phyloP scores from a whole-genome alignment of 768 basidiomycete species.

The Pholiota molesta region DNA sequence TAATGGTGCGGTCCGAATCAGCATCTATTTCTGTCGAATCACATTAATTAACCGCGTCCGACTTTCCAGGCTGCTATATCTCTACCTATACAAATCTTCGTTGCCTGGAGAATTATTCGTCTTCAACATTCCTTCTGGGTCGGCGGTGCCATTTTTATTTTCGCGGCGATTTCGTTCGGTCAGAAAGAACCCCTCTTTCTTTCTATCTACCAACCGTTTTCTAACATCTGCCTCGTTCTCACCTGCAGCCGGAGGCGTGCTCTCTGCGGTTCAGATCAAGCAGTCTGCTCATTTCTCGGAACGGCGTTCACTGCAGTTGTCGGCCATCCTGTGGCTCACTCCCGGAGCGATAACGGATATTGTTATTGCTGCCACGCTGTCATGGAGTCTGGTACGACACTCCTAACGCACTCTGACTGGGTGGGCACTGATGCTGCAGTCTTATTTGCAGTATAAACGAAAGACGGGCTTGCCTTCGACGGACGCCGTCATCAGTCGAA shows the following conservation, averaged over 20 bases:
- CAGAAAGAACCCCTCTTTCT: not conserved
- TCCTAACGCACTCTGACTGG: not conserved
- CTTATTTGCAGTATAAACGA: conserved; percentile 13
- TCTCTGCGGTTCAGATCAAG: conserved; percentile 5
- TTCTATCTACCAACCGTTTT: no score
- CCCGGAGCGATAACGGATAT: conserved; percentile 19
- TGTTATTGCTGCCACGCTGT: conserved; percentile 18
- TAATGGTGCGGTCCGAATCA: conserved; percentile 3
- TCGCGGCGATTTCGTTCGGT: conserved; percentile 20
- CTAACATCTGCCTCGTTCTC: not conserved
- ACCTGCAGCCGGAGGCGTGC: conserved; percentile 4
- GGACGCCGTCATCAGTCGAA: conserved; percentile 20
- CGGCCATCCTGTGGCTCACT: conserved; percentile 16
- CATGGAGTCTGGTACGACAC: conserved; percentile 17
- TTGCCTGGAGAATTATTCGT: conserved; percentile 23
- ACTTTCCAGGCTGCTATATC: conserved; percentile 21
- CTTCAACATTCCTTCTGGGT: conserved; percentile 22
- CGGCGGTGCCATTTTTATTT: conserved; percentile 13
- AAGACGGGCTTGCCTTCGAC: conserved; percentile 16
- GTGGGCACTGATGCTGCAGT: not conserved
- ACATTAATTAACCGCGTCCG: not conserved
- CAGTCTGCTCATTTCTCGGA: conserved; percentile 1
- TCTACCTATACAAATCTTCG: conserved; percentile 26
- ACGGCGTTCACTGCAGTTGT: conserved; percentile 8
- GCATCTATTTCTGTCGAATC: not conserved